A percentile compares a stretch with the other conserved stretches of the same genome.
Conservation (phyloP, 306 rosid genomes). For the Quercus rubra region DNA sequence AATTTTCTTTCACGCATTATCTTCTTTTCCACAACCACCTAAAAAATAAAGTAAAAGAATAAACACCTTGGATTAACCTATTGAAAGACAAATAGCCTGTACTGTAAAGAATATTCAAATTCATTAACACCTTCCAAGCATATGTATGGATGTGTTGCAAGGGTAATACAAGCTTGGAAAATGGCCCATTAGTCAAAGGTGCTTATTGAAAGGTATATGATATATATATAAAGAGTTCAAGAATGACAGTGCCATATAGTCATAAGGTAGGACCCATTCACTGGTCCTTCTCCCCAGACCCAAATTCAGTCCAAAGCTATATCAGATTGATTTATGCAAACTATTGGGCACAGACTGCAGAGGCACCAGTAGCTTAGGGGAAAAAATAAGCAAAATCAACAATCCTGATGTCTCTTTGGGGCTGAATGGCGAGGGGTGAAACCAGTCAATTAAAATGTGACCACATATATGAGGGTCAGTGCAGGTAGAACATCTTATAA, state of each 20-base stretch:
- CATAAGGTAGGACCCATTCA: background rate
- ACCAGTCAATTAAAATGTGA: background rate
- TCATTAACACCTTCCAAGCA: background rate
- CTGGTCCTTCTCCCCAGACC: background rate
- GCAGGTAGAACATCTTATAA: no score
- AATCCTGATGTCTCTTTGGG: background rate
- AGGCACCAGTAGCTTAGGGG: background rate
- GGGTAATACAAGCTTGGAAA: background rate
- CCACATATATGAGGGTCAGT: background rate
- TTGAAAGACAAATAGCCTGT: background rate
- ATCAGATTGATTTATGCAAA: background rate
- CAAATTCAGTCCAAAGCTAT: background rate
- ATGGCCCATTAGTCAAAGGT: background rate
- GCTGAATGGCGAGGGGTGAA: background rate
- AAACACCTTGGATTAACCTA: background rate
- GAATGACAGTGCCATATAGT: background rate
- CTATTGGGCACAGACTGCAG: background rate
- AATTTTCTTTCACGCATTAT: conserved; percentile 69
- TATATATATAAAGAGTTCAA: background rate
- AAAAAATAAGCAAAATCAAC: background rate
- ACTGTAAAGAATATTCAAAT: background rate
- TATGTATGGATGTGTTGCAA: background rate
- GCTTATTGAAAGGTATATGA: background rate
- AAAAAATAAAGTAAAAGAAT: background rate
- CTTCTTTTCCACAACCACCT: conserved; percentile 99